Conservation (phyloP, 108 stramenopile species). For the Hondaea fermentalgiana region DNA sequence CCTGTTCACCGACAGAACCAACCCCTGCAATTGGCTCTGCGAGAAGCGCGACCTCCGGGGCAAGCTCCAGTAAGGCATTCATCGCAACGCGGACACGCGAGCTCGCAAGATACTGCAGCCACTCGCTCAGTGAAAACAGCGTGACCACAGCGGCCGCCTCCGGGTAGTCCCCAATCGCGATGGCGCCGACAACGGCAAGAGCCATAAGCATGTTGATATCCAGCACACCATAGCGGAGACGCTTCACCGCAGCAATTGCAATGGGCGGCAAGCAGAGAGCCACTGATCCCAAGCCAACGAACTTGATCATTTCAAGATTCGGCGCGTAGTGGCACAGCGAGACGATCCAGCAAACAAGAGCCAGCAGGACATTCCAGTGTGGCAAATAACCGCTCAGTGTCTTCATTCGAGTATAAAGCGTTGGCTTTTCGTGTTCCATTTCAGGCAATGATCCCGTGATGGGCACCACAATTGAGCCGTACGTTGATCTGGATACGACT, state of each 20-base stretch:
- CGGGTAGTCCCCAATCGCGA: slow-evolving; percentile 60
- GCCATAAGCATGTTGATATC: slow-evolving; percentile 88
- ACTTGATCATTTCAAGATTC: background rate
- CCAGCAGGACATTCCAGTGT: background rate
- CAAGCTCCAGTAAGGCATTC: slow-evolving; percentile 53
- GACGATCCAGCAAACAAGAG: background rate
- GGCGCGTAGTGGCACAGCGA: background rate
- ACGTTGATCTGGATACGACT: no score
- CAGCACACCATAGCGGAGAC: slow-evolving; percentile 14
- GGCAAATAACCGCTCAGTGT: background rate
- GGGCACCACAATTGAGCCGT: no score
- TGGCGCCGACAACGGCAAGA: slow-evolving; percentile 67
- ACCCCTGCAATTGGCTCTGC: background rate
- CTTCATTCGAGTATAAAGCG: background rate
- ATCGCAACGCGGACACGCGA: slow-evolving; percentile 62
- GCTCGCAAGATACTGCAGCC: slow-evolving; percentile 63
- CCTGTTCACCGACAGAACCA: background rate
- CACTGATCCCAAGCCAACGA: background rate
- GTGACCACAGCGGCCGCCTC: slow-evolving; percentile 77
- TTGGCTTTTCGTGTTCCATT: background rate
- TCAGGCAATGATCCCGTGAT: no score
- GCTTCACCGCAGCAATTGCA: background rate
- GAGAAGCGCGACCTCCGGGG: slow-evolving; percentile 74
- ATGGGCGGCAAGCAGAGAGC: background rate
- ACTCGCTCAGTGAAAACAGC: slow-evolving; percentile 70